A percentile compares a stretch with the other conserved stretches of the same genome.
phyloP scores from a whole-genome alignment of 2,329 filamentous ascomycete genomes.

The Tolypocladium tropicale region DNA sequence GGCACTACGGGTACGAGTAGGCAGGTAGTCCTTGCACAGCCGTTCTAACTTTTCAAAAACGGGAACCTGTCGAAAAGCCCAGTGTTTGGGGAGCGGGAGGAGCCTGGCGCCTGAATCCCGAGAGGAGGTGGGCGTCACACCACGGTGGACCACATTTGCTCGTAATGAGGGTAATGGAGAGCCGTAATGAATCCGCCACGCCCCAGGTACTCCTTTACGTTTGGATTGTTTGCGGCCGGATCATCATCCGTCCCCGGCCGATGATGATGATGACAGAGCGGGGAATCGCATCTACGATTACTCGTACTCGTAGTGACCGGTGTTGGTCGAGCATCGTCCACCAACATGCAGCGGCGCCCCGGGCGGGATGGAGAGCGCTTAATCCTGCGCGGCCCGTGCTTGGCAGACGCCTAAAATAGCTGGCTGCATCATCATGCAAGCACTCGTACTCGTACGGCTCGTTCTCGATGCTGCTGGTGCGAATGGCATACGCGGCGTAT shows the following conservation, averaged over 20 bases:
- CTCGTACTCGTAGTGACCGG: too few species aligned
- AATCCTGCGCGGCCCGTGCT: too few species aligned
- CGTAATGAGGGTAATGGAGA: too few species aligned
- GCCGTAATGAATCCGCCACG: too few species aligned
- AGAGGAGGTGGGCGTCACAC: background rate
- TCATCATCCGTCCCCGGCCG: background rate
- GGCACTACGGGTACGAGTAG: too few species aligned
- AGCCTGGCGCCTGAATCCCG: background rate
- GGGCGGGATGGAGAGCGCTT: too few species aligned
- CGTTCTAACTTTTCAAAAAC: background rate
- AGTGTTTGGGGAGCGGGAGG: background rate
- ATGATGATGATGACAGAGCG: background rate
- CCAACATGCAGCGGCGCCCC: too few species aligned
- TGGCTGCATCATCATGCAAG: background rate
- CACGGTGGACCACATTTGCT: too few species aligned
- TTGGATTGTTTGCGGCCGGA: background rate
- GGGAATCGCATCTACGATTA: too few species aligned
- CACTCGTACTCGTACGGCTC: background rate
- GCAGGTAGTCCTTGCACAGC: too few species aligned
- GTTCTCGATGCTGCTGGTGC: background rate
- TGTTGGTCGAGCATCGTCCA: too few species aligned
- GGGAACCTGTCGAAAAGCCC: background rate
- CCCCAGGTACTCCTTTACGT: too few species aligned
- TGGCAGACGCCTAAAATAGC: background rate
- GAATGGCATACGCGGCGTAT: background rate